Base-by-base conservation (phyloP, 1,139 yeast genomes). In the Sugiyamaella castrensis region DNA sequence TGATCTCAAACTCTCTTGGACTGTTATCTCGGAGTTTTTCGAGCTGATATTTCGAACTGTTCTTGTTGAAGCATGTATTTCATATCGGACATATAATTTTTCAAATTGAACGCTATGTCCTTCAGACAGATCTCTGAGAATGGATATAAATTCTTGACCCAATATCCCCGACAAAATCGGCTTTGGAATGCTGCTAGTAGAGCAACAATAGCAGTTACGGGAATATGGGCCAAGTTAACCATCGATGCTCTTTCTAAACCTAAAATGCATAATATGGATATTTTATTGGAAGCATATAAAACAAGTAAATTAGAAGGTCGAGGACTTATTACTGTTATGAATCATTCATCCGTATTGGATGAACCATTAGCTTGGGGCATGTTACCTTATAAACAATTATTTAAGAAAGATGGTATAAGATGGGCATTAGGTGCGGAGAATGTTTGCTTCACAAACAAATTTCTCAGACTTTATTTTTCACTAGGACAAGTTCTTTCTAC, bases 381-480 rank as follows among this genome's bases (percentile, higher is more conserved):
- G 40, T 72, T 91, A 52, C 97, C 97, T 0, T 76, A 82, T 79
- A 50, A 81, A 43, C 81, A 79, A 57, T 84, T 81, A 57, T 68
- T 71, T 16, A 79, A 82, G 52, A 71, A 87, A 12, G 85, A 82
- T 55, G 77, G 81, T 50, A 79, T 89, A 48, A 73, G 98, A 60
- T 92, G 98, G 98, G 91, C 96, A 5, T 74, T 92, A 55, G 98
- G 96, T 0, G 98, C 98, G 8, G 82, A 85, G 50, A 91, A 92
- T 64, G 81, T 92, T 33, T 91, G 98, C 64, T 92, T 92, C 66
- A 79, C 82, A 27, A 57, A 57, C 46, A 27, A 32, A 34, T 38
- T 58, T 4, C 51, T 61, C 8, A 41, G 61, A 16, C 48, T 52
- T 32, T 91, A 88, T 63, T 92, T 92, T 71, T 82, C 89, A 35